Evolutionary conservation across 805 yeast species (phyloP), one percentile per base, ranked within the genome.

Genomic region (Pichia cephalocereana): DNA sequence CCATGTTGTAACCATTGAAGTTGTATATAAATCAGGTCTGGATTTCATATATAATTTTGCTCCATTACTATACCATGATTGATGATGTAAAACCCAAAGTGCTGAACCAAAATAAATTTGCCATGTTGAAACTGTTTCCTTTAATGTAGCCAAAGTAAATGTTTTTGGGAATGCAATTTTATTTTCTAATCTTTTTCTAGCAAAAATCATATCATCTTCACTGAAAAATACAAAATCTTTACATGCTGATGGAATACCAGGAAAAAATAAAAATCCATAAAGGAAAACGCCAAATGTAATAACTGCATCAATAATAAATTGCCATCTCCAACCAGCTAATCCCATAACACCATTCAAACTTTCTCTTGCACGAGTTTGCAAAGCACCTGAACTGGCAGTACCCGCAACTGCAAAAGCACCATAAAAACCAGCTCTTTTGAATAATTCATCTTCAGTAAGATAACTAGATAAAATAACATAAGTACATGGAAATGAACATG

Each of bases 231-330:
- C 60, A 30, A 30, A 30, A 4, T 80, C 74, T 47, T 75, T 73
- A 57, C 81, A 73, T n/a, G 71, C 69, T 45, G 70, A 64, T 7
- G 88, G 87, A 18, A 85, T 82, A 44, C 87, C 88, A 10, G 88
- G 89, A 51, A 80, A 65, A 55, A 53, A 42, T 19, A 53, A 26
- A 12, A 63, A 57, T 7, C 63, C 66, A 14, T 59, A 44, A 10
- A 66, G 11, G 1, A 62, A 64, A 36, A 57, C 55, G 10, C 48
- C 59, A 27, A 56, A 41, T 0, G 62, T 53, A 30, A 56, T 32
- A 41, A 54, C 77, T 47, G 77, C 79, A 55, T 79, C 83, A 41
- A 79, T 67, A 49, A 79, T 67, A 58, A 69, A 79, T 51, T 77
- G 66, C 76, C 79, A 79, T 50, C 77, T 62, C 80, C 81, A 76